A percentile compares a stretch with the other conserved stretches of the same genome.
These are phyloP conservation scores for Juglanconis juglandina DNA, from an alignment of 2,329 filamentous ascomycete genomes.

Conservation along the genomic window DNA sequence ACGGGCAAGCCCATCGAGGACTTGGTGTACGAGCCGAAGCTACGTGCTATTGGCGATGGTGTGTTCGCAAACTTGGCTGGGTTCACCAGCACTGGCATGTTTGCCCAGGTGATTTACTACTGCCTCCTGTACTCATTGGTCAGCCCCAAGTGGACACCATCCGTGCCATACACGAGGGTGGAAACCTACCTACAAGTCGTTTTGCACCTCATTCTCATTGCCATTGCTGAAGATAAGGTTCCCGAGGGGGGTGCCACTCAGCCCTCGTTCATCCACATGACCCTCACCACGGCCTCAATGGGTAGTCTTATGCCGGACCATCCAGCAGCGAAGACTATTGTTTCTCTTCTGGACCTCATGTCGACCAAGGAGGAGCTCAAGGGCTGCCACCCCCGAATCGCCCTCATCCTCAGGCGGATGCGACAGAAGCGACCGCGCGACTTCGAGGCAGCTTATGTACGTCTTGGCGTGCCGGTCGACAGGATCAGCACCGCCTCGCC, in stretches of 20 bases:
- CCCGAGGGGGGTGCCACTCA: constrained; percentile 49
- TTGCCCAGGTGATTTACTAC: constrained; percentile 87
- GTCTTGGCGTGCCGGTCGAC: constrained; percentile 67
- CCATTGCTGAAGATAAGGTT: constrained; percentile 75
- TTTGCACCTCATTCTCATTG: constrained; percentile 80
- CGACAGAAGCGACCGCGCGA: constrained; percentile 74
- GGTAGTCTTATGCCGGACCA: constrained; percentile 59
- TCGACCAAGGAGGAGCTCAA: constrained; percentile 71
- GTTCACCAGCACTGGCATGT: constrained; percentile 81
- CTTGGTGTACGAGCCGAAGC: constrained; percentile 85
- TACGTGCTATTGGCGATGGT: constrained; percentile 72
- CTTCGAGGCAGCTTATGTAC: constrained; percentile 66
- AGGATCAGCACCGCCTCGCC: constrained; percentile 79
- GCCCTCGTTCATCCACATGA: constrained; percentile 69
- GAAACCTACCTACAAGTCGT: constrained; percentile 92
- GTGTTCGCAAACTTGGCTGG: constrained; percentile 71
- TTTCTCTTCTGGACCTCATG: constrained; percentile 60
- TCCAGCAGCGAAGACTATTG: constrained; percentile 58
- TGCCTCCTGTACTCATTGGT: constrained; percentile 77
- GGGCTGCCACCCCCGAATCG: constrained; percentile 79
- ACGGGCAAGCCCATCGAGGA: constrained; percentile 77
- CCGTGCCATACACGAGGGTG: constrained; percentile 74
- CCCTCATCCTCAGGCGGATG: constrained; percentile 77
- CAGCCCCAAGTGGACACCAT: constrained; percentile 64
- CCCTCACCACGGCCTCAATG: constrained; percentile 61